phyloP scores from a whole-genome alignment of 2,329 filamentous ascomycete species.

The Colletotrichum salicis region DNA sequence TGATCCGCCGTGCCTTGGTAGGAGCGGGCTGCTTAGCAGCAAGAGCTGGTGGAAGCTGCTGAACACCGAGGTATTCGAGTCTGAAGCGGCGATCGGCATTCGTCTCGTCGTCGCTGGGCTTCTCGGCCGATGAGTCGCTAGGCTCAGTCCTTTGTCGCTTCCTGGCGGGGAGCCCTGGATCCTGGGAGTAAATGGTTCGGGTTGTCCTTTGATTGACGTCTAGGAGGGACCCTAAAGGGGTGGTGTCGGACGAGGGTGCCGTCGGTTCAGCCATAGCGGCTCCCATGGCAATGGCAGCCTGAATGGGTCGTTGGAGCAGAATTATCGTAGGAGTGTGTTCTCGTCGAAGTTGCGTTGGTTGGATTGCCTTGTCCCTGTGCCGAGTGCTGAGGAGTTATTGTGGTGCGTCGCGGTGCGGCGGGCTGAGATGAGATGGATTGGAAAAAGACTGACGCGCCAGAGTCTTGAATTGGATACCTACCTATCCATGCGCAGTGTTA shows the following conservation, averaged over 20 bases:
- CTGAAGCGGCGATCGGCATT: conserved; percentile 63
- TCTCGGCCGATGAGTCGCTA: neutral
- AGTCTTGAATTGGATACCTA: neutral
- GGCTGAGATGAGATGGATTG: neutral
- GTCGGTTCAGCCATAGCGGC: conserved; percentile 42
- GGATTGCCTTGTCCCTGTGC: neutral
- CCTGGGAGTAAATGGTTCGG: conserved; percentile 51
- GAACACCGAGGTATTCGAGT: conserved; percentile 81
- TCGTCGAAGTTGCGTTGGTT: neutral
- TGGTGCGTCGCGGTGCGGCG: neutral
- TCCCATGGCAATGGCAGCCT: conserved; percentile 38
- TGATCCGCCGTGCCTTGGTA: conserved; percentile 49
- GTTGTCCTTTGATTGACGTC: conserved; percentile 54
- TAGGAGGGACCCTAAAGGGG: conserved; percentile 50
- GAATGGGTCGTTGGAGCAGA: neutral
- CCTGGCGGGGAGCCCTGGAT: conserved; percentile 23
- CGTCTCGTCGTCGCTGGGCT: neutral
- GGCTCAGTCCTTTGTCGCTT: conserved; percentile 50
- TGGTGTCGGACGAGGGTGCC: conserved; percentile 36
- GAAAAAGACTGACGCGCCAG: neutral
- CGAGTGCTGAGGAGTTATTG: neutral
- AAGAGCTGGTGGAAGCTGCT: conserved; percentile 79
- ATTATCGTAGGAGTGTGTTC: neutral
- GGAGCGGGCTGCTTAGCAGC: conserved; percentile 77
- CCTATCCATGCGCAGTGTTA: too few relatives aligned